Percentiles rank a stretch among this genome's conserved stretches.
Conservation (phyloP, 768 basidiomycete genomes). For the Cystofilobasidium macerans region DNA sequence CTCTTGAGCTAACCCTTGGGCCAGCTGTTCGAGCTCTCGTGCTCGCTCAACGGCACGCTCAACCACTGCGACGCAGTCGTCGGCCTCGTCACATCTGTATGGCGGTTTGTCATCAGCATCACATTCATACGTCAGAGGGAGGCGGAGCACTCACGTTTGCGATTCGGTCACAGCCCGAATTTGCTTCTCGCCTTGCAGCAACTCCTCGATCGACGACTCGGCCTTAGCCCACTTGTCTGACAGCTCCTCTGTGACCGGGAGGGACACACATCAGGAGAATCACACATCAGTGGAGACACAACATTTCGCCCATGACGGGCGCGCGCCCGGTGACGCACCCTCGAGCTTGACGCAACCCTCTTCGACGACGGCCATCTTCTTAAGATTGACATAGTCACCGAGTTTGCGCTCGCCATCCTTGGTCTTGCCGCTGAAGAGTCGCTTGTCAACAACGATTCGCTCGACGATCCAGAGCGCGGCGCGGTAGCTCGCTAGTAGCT, state of each 20-base stretch:
- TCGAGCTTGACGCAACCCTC: constrained; percentile 11
- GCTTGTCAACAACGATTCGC: constrained; percentile 1
- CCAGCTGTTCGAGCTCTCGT: constrained; percentile 6
- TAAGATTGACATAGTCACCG: constrained; percentile 14
- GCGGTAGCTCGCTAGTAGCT: constrained; percentile 9
- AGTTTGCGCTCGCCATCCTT: neutral
- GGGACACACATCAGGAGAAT: no score
- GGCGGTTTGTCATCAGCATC: neutral
- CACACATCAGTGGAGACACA: no score
- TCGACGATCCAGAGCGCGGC: constrained; percentile 4
- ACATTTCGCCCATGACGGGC: neutral
- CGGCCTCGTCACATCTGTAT: constrained; percentile 16
- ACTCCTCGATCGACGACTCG: constrained; percentile 3
- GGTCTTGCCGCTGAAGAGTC: neutral
- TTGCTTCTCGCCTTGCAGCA: neutral
- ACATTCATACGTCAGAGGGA: neutral
- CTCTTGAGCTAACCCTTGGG: neutral
- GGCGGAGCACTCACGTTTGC: neutral
- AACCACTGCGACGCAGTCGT: constrained; percentile 17
- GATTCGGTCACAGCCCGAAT: neutral
- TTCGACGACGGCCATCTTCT: constrained; percentile 14
- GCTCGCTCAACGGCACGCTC: constrained; percentile 14
- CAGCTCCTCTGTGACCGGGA: constrained; percentile 2
- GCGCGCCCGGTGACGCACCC: neutral
- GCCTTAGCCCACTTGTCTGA: neutral